Evolutionary conservation across 177 flowering plant genomes (phyloP).

Genomic region (Vitis hybrid): DNA sequence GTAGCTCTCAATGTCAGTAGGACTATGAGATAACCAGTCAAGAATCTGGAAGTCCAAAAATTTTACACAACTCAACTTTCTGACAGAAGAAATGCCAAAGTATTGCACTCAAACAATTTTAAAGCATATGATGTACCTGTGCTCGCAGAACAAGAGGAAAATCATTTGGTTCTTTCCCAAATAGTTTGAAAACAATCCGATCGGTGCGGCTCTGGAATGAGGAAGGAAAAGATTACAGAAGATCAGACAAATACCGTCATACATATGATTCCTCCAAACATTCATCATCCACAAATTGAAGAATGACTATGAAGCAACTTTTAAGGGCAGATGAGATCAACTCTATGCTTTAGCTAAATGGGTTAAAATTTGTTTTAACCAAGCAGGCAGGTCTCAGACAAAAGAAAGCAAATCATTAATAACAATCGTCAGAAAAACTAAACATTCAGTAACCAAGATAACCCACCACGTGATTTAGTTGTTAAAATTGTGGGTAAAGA

Average conservation of each 20-base stretch:
- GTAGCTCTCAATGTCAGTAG: constrained; percentile 93
- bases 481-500: too few relatives aligned
- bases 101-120: constrained; percentile 1
- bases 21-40: constrained; percentile 87
- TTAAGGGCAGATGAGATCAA: too few relatives aligned
- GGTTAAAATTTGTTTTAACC: too few relatives aligned
- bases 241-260: neutral
- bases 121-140: constrained; percentile 52
- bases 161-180: constrained; percentile 85
- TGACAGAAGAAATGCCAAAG: neutral
- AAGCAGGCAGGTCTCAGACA: too few relatives aligned
- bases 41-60: constrained; percentile 61
- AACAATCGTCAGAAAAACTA: too few relatives aligned
- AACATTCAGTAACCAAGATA: too few relatives aligned
- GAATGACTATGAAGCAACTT: too few relatives aligned
- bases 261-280: neutral
- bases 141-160: constrained; percentile 64
- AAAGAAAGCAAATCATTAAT: too few relatives aligned
- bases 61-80: constrained; percentile 11
- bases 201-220: constrained; percentile 79
- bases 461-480: too few relatives aligned
- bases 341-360: too few relatives aligned
- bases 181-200: constrained; percentile 86
- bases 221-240: neutral
- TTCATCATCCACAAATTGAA: too few relatives aligned